A percentile compares a stretch with the other conserved stretches of the same genome.
Conservation (phyloP, 495 filamentous ascomycete species). For the Talaromyces borbonicus region DNA sequence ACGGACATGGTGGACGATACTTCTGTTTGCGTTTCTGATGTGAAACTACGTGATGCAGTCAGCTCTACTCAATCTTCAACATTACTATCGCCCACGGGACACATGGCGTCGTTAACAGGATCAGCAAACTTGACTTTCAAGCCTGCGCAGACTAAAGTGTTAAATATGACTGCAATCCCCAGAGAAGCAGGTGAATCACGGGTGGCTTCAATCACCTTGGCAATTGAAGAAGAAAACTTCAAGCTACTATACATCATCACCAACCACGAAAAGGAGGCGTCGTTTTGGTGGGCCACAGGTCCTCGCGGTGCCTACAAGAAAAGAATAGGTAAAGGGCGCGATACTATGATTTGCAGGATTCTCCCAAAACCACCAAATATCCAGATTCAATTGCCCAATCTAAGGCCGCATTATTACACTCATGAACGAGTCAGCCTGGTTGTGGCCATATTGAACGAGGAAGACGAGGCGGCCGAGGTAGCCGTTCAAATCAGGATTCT, state of each 20-base stretch:
- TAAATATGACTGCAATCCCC: conserved; percentile 59
- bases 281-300: conserved; percentile 47
- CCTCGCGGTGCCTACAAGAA: conserved; percentile 25
- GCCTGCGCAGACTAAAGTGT: conserved; percentile 59
- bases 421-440: conserved; percentile 62
- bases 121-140: conserved; percentile 56
- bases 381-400: conserved; percentile 52
- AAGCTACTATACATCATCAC: conserved; percentile 55
- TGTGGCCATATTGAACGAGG: conserved; percentile 68
- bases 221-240: conserved; percentile 54
- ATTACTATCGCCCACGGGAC: conserved; percentile 32
- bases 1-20: conserved; percentile 18
- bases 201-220: conserved; percentile 53
- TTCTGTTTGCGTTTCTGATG: conserved; percentile 18
- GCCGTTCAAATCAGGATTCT: conserved; percentile 58
- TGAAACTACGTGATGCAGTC: conserved; percentile 27
- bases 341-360: conserved; percentile 47
- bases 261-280: conserved; percentile 30
- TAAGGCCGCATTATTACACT: conserved; percentile 66
- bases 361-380: conserved; percentile 90
- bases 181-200: conserved; percentile 71
- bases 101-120: conserved; percentile 37
- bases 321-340: conserved; percentile 29
- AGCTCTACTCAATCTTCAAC: conserved; percentile 17
- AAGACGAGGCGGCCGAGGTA: conserved; percentile 67